These are phyloP conservation scores for Bertia moriformis DNA, from an alignment of 2,329 filamentous ascomycete genomes.

Conservation along the genomic window DNA sequence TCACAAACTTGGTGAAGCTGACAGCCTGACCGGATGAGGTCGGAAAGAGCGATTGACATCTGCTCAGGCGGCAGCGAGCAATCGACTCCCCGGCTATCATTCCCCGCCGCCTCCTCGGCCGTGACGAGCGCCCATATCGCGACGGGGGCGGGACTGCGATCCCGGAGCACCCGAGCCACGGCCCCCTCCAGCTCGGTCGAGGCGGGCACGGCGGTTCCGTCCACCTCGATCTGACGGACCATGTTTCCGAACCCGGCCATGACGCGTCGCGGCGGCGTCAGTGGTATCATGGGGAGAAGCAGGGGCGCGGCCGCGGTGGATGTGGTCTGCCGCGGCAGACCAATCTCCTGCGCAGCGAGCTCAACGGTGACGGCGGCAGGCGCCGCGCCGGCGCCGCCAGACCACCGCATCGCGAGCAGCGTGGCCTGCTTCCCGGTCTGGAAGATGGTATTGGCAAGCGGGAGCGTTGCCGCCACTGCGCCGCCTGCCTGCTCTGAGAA, in stretches of 20 bases:
- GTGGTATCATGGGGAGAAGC: constrained; percentile 38
- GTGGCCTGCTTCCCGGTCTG: constrained; percentile 51
- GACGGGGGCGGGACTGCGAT: constrained; percentile 25
- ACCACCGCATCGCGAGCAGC: constrained; percentile 30
- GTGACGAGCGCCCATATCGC: constrained; percentile 63
- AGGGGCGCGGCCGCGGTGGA: constrained; percentile 7
- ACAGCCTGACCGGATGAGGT: no score
- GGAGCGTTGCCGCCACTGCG: constrained; percentile 27
- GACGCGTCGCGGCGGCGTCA: constrained; percentile 49
- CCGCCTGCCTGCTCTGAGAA: constrained; percentile 11
- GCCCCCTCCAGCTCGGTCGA: constrained; percentile 57
- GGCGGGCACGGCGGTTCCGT: constrained; percentile 36
- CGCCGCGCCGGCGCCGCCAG: constrained; percentile 5
- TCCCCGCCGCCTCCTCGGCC: constrained; percentile 21
- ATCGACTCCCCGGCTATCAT: constrained; percentile 2
- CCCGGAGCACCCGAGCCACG: constrained; percentile 42
- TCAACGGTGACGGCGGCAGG: constrained; percentile 5
- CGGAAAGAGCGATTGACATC: no score
- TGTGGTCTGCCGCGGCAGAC: no score
- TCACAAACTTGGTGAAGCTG: neutral
- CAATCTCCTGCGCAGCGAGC: no score
- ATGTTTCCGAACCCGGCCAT: constrained; percentile 65
- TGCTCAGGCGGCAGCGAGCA: neutral
- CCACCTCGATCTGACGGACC: constrained; percentile 47
- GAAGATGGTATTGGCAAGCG: constrained; percentile 67